Evolutionary conservation across 192 early-diverging fungal species (phyloP), one percentile per base, ranked within the genome.

Genomic region (Umbelopsis sp.): DNA sequence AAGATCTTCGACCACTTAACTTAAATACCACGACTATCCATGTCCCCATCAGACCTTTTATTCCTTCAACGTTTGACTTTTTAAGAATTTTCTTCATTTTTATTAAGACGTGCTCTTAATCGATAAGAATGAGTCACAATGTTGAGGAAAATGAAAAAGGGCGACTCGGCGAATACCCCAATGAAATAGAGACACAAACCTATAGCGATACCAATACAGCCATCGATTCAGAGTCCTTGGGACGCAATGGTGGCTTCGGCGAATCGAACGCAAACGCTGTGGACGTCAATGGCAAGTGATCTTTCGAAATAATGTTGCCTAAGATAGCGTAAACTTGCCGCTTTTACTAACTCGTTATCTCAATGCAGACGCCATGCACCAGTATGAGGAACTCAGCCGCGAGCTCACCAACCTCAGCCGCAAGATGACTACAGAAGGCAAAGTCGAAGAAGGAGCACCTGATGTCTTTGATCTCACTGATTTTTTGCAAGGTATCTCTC

Each of bases 371-470:
- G 77, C 77, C n/a, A 61, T 67, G 22, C 21, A 52, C 2, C 69
- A 78, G 64, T 78, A 71, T 35, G 37, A 69, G 27, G 53, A 68
- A n/a, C 45, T 78, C 6, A 71, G 71, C 20, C 68, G 69, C n/a
- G 72, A 78, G 52, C 69, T 78, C 65, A 68, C 69, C 41, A 27
- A 20, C 23, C 35, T 78, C 49, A 78, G 76, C 49, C 76, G 76
- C 49, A 27, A 66, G 15, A 30, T 68, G 13, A 73, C 71, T 9
- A 48, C 35, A 22, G 45, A 61, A 0, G 68, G 71, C 20, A 52
- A 55, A 46, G 23, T 78, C 6, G 76, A 78, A 73, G 68, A 72
- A 61, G 76, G 76, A 12, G 20, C 46, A 8, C 37, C 64, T 20
- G 71, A 73, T 23, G 71, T 70, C 18, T 78, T 78, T 37, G 66